Percentiles rank a stretch among this genome's conserved stretches.
Evolutionary conservation across 2,329 filamentous ascomycete species (phyloP).

Genomic region (Aspergillus sclerotialis): DNA sequence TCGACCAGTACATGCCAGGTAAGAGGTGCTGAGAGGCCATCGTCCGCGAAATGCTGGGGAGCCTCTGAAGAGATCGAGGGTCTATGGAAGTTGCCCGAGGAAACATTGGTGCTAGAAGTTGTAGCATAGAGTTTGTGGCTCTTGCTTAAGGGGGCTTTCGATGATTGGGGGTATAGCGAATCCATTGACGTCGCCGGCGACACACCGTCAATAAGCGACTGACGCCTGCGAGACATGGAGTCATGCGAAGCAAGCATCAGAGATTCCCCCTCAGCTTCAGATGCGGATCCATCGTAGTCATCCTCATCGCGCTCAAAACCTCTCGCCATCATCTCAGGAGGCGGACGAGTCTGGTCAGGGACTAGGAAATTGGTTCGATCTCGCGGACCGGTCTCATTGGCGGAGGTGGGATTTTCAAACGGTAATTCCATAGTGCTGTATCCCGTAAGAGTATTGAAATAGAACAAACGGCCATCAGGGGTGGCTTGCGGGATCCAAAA

Average conservation of each 20-base stretch:
- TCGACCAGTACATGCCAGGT: conserved; percentile 87
- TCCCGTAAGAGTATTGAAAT: conserved; percentile 96
- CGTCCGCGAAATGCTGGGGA: conserved; percentile 83
- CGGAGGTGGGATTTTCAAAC: conserved; percentile 76
- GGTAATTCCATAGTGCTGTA: conserved; percentile 93
- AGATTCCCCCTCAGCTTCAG: conserved; percentile 73
- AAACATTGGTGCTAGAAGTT: conserved; percentile 47
- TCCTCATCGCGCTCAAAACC: conserved; percentile 79
- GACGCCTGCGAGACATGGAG: conserved; percentile 59
- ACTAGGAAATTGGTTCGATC: conserved; percentile 84
- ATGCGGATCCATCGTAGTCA: conserved; percentile 86
- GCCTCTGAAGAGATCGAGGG: conserved; percentile 45
- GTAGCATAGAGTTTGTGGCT: conserved; percentile 26
- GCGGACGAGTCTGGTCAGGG: conserved; percentile 82
- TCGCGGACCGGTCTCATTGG: conserved; percentile 74
- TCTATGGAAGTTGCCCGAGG: conserved; percentile 43
- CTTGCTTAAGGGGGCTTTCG: conserved; percentile 9
- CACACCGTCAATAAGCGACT: conserved; percentile 62
- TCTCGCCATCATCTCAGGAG: conserved; percentile 82
- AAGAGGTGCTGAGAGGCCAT: conserved; percentile 69
- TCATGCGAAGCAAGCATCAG: conserved; percentile 62
- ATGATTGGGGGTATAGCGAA: conserved; percentile 59
- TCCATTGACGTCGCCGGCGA: conserved; percentile 89
- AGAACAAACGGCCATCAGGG: conserved; percentile 84
- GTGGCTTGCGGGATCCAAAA: conserved; percentile 99